phyloP scores from a whole-genome alignment of 805 yeast genomes.

The Ogataea ganodermae region DNA sequence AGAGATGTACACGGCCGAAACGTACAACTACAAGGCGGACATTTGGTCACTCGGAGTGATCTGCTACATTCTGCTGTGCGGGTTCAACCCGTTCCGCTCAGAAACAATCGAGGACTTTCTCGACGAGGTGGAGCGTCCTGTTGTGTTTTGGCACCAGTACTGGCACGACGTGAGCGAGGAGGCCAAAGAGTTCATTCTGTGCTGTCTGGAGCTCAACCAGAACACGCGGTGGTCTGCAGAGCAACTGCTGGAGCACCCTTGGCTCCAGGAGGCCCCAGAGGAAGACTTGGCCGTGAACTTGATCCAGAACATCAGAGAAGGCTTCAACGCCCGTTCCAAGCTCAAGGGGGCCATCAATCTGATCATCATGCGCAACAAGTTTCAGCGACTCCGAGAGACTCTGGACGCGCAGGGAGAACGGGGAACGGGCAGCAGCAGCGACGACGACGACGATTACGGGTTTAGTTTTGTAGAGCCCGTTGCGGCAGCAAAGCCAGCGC shows the following conservation, averaged over 20 bases:
- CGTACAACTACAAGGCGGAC: constrained; percentile 36
- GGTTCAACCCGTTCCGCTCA: constrained; percentile 16
- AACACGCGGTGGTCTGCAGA: constrained; percentile 60
- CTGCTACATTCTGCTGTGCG: constrained; percentile 22
- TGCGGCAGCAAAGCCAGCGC: constrained; percentile 30
- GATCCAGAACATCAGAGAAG: constrained; percentile 72
- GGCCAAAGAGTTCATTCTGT: constrained; percentile 71
- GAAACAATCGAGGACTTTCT: constrained; percentile 27
- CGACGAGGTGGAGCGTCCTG: constrained; percentile 8
- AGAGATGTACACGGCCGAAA: constrained; percentile 66
- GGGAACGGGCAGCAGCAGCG: constrained; percentile 1
- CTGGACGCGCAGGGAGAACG: constrained; percentile 37
- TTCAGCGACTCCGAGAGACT: constrained; percentile 58
- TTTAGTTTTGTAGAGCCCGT: constrained; percentile 1
- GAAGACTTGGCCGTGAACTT: constrained; percentile 48
- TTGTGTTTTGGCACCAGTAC: constrained; percentile 8
- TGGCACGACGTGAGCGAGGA: constrained; percentile 38
- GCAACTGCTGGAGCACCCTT: constrained; percentile 63
- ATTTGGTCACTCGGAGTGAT: constrained; percentile 30
- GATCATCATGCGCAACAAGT: constrained; percentile 73
- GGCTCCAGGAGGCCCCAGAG: constrained; percentile 55
- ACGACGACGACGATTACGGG: constrained; percentile 29
- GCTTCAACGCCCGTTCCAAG: constrained; percentile 74
- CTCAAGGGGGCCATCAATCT: constrained; percentile 80
- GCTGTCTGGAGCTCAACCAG: constrained; percentile 65